Conservation (phyloP, 805 yeast genomes). For the Suhomyces emberorum region DNA sequence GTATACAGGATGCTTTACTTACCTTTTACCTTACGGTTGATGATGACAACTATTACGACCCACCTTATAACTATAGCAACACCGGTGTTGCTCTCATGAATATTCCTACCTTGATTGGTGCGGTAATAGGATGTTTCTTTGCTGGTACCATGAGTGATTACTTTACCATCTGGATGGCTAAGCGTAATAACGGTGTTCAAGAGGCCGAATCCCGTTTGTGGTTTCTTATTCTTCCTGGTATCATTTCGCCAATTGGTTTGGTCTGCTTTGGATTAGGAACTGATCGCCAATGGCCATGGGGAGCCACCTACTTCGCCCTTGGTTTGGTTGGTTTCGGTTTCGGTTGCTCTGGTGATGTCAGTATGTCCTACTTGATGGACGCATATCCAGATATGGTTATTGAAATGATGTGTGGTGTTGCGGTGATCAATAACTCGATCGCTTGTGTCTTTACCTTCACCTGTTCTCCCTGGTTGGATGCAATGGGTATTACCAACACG, state of each 20-base stretch:
- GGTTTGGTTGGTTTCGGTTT: slow-evolving; percentile 67
- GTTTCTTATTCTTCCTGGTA: slow-evolving; percentile 52
- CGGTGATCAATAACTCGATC: slow-evolving; percentile 60
- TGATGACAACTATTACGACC: slow-evolving; percentile 61
- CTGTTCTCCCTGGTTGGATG: slow-evolving; percentile 58
- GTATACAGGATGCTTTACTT: slow-evolving; percentile 71
- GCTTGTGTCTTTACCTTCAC: slow-evolving; percentile 66
- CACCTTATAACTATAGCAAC: slow-evolving; percentile 64
- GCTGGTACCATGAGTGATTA: slow-evolving; percentile 61
- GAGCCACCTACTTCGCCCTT: slow-evolving; percentile 54
- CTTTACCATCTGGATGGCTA: slow-evolving; percentile 60
- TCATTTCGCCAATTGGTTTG: slow-evolving; percentile 61
- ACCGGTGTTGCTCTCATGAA: slow-evolving; percentile 74
- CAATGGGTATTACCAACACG: slow-evolving; percentile 55
- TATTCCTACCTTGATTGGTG: slow-evolving; percentile 65
- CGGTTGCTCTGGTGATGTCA: slow-evolving; percentile 70
- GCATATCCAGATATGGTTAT: slow-evolving; percentile 66
- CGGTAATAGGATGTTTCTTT: slow-evolving; percentile 61
- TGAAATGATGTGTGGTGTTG: slow-evolving; percentile 70
- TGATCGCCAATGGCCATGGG: slow-evolving; percentile 51
- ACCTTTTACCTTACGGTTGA: slow-evolving; percentile 74
- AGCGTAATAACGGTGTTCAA: slow-evolving; percentile 54
- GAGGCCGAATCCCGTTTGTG: slow-evolving; percentile 67
- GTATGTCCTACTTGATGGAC: slow-evolving; percentile 65
- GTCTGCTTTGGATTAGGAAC: slow-evolving; percentile 67